These are phyloP conservation scores for Ophiostoma triangulosporum DNA, from an alignment of 2,329 filamentous ascomycete species.

Conservation along the genomic window DNA sequence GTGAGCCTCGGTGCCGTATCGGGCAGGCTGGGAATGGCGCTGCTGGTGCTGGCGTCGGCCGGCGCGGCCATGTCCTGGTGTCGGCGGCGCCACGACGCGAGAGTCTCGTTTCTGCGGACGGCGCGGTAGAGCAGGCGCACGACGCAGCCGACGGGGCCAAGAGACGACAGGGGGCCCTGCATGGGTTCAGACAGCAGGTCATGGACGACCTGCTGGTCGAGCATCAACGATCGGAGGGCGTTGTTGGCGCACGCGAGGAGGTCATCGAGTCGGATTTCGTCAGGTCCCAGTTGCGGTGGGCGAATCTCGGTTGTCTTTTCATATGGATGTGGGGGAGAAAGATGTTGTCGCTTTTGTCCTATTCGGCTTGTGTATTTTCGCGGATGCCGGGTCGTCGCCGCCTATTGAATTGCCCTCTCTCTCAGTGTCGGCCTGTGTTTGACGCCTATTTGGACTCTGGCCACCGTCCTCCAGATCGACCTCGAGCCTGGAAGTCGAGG, in stretches of 20 bases:
- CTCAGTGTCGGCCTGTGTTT: no score
- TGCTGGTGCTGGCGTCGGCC: neutral
- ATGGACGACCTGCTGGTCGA: neutral
- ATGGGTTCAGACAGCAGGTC: neutral
- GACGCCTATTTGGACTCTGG: no score
- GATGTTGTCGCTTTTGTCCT: neutral
- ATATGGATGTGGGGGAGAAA: neutral
- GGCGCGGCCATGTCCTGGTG: neutral
- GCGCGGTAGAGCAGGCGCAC: neutral
- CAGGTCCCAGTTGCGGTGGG: neutral
- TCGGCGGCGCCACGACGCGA: neutral
- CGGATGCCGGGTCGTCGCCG: no score
- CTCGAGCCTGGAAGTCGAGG: no score
- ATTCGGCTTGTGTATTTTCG: neutral
- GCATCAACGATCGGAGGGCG: neutral
- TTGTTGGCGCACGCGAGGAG: neutral
- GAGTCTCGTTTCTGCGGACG: neutral
- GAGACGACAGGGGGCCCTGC: neutral
- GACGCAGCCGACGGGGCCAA: slow-evolving; percentile 1
- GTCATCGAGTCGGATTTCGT: neutral
- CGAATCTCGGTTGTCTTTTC: neutral
- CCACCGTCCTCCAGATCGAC: no score
- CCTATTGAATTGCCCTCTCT: no score
- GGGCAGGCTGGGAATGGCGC: neutral
- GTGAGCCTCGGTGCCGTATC: neutral